A percentile compares a stretch with the other conserved stretches of the same genome.
Conservation (phyloP, 2,329 filamentous ascomycete genomes). For the Alternaria viburni region DNA sequence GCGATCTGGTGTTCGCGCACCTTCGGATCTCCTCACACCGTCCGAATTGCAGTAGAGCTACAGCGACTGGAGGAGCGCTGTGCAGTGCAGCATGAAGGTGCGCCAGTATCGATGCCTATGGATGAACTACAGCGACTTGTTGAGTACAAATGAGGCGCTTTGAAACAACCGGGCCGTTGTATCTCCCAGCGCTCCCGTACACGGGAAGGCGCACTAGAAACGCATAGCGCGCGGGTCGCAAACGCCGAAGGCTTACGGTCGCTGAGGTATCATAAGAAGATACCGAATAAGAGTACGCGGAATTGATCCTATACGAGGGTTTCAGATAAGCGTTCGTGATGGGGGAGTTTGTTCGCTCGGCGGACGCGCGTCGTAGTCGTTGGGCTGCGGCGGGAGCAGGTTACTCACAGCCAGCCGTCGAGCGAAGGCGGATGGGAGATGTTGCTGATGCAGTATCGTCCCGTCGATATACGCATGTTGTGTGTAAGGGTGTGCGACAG, state of each 20-base stretch:
- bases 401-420: neutral
- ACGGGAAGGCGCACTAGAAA: neutral
- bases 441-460: neutral
- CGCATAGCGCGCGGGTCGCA: neutral
- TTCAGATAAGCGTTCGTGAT: neutral
- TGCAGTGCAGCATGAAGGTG: neutral
- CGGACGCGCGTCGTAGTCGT: neutral
- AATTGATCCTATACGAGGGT: neutral
- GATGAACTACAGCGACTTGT: neutral
- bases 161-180: constrained; percentile 4
- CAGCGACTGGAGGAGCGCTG: neutral
- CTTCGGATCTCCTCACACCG: constrained; percentile 15
- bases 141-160: neutral
- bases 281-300: neutral
- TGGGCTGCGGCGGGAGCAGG: neutral
- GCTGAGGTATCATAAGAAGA: neutral
- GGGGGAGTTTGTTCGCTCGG: neutral
- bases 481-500: neutral
- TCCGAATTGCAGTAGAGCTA: neutral
- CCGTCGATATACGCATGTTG: neutral
- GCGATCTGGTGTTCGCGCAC: neutral
- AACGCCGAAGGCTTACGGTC: neutral
- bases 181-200: neutral
- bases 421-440: neutral
- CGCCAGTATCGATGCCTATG: neutral